Conservation (phyloP, 768 basidiomycete species). For the Lactifluus echinatus region DNA sequence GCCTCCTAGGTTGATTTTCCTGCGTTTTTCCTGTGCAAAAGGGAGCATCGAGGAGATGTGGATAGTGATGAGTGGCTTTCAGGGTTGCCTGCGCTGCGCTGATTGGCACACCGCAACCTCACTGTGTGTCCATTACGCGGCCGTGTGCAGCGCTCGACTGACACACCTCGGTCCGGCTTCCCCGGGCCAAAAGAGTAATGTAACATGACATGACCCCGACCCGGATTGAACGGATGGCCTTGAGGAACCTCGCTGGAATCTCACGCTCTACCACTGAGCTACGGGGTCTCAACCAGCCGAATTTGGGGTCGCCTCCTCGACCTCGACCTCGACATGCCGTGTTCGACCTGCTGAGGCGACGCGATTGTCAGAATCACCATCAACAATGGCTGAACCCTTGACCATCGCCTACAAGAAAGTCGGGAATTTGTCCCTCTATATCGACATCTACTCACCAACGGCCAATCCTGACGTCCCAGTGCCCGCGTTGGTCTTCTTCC, state of each 20-base stretch:
- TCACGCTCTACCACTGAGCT: constrained; percentile 9
- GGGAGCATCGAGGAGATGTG: constrained; percentile 28
- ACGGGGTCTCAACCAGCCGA: background rate
- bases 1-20: constrained; percentile 75
- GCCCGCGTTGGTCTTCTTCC: constrained; percentile 34
- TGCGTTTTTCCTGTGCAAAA: constrained; percentile 42
- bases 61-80: background rate
- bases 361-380: too few species aligned
- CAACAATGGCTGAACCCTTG: background rate
- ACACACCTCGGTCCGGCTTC: too few species aligned
- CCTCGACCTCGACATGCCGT: too few species aligned
- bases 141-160: background rate
- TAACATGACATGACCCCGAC: constrained; percentile 6
- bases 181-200: background rate
- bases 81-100: background rate
- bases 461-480: constrained; percentile 9
- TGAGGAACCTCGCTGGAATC: constrained; percentile 9
- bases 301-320: too few species aligned
- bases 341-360: too few species aligned
- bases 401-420: constrained; percentile 32
- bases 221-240: constrained; percentile 20
- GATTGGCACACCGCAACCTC: background rate
- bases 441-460: constrained; percentile 36
- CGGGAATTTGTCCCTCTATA: constrained; percentile 21
- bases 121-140: constrained; percentile 11